Base-by-base conservation (phyloP, 257 asterid genomes). In the Solanum corneliomulleri region DNA sequence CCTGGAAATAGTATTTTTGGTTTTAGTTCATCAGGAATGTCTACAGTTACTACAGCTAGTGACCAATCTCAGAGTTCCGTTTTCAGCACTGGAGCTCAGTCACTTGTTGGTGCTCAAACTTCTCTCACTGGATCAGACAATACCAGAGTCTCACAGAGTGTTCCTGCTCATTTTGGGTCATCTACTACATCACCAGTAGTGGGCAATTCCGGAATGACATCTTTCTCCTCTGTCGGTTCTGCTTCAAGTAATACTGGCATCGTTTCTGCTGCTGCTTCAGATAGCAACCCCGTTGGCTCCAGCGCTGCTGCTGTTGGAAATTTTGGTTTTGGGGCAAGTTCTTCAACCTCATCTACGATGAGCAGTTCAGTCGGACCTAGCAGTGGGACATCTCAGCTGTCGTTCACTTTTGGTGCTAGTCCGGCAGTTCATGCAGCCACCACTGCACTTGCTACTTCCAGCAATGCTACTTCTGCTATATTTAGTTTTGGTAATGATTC, bases 381-480 rank as follows among this genome's bases (percentile, higher is more conserved):
- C 35, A 45, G 84, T 81, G 85, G 31, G 85, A 31, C 69, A 52
- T 18, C 45, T 81, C 70, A 81, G 45, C 45, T 49, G 85, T 29
- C 81, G 11, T 89, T 80, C 37, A 62, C 75, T 83, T 91, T 91
- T 45, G 91, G 91, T 84, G 87, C 84, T 75, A 83, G 90, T 89
- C 87, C 93, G 82, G 78, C 93, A 3, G 90, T 89, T 86, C 86
- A 94, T 89, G 75, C 94, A 37, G 89, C 93, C 18, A 39, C 92
- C 88, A 89, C 39, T 84, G 60, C 92, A 5, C 85, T 66, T 71
- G 89, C 78, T 77, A 84, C 93, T 15, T 85, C 66, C 85, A 86
- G 91, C 85, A 91, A 78, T 60, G 52, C 91, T 9, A 37, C 92
- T 85, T 52, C 92, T 66, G 90, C 91, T 85, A 3, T 86, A 71